Evolutionary conservation across 2,329 filamentous ascomycete species (phyloP), one percentile per base, ranked within the genome.

Genomic region (Elsinoe batatas): DNA sequence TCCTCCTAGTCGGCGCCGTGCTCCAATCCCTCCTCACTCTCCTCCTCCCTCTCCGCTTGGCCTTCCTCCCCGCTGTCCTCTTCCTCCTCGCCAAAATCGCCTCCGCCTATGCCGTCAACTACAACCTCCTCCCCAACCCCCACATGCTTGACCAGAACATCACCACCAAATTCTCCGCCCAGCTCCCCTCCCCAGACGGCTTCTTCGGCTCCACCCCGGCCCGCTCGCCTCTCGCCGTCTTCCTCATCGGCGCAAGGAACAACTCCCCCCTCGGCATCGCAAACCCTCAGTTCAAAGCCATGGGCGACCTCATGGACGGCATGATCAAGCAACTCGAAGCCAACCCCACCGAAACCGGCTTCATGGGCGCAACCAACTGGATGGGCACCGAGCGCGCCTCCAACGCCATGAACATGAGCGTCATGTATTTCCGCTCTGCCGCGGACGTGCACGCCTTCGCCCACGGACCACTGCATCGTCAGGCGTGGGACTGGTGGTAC

Each of bases 371-470:
- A 20, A 74, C 72, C 2, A 59, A 61, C 11, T 80, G 74, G 69
- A 53, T 65, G n/a, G 50, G 58, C n/a, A 64, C 65, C 11, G 68
- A 72, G 20, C 67, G 70, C 33, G 58, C 60, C 2, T 70, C 71
- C 12, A 68, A 72, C 54, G 74, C 72, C 58, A 72, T 74, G 6
- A 13, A 65, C 17, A 59, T 77, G 58, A 61, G 62, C 2, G 68
- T 78, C 33, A 73, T 72, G 62, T 81, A 80, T 69, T 82, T 82
- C 65, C 69, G 71, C 35, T 68, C 71, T 55, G 57, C 76, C 13
- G 75, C 75, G 38, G 71, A 72, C 12, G 62, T 82, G 13, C 73
- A 81, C 62, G 66, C 64, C 13, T 82, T 79, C 59, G 79, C 79
- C 1, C 74, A 79, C 53, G 71, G 70, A 44, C 62, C 69, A 5